phyloP scores from a whole-genome alignment of 2,329 filamentous ascomycete species.

The Diaporthe helianthi region DNA sequence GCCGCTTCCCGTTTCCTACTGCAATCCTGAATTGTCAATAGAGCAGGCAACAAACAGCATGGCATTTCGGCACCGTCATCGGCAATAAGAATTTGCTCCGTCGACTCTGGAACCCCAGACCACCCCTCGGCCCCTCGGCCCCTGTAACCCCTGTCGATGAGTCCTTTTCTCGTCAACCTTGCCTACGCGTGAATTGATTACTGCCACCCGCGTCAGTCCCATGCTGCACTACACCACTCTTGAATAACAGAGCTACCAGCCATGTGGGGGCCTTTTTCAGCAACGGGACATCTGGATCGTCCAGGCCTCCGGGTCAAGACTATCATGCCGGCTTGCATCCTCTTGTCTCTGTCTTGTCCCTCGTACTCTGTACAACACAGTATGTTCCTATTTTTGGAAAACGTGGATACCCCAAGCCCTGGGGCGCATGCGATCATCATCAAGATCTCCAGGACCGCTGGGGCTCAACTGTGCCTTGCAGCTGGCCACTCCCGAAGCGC shows the following conservation, averaged over 20 bases:
- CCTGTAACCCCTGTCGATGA: conserved; percentile 2
- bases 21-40: neutral
- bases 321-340: neutral
- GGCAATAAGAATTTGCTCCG: conserved; percentile 24
- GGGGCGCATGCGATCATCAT: conserved; percentile 19
- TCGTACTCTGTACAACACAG: too few relatives aligned
- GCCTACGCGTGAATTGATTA: conserved; percentile 13
- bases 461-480: conserved; percentile 18
- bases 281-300: neutral
- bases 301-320: conserved; percentile 9
- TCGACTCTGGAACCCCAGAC: too few relatives aligned
- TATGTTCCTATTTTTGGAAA: conserved; percentile 17
- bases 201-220: neutral
- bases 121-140: neutral
- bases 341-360: neutral
- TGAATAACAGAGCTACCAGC: conserved; percentile 9
- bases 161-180: neutral
- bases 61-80: conserved; percentile 20
- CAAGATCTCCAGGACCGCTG: conserved; percentile 19
- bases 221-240: neutral
- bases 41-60: neutral
- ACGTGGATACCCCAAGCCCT: neutral
- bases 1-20: neutral
- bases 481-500: neutral
- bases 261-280: conserved; percentile 1